Percentiles rank a stretch among this genome's conserved stretches.
These are phyloP conservation scores for Monosporascus sp. DNA, from an alignment of 2,329 filamentous ascomycete genomes.

Conservation along the genomic window DNA sequence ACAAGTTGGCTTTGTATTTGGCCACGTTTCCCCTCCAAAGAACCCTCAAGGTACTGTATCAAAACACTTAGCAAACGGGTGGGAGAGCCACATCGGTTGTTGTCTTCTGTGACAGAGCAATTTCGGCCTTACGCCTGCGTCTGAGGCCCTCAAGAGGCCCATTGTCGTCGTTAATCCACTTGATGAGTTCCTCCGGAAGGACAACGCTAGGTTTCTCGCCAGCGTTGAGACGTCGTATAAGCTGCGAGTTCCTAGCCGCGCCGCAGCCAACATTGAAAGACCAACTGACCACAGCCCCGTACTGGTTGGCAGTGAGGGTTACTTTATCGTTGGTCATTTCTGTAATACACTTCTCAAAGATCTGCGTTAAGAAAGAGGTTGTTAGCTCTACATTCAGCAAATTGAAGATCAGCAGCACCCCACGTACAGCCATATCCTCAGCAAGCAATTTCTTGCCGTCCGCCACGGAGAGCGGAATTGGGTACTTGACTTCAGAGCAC, in stretches of 20 bases:
- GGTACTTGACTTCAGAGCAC: conserved; percentile 40
- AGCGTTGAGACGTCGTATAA: conserved; percentile 37
- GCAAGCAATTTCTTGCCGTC: conserved; percentile 35
- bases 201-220: conserved; percentile 37
- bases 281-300: conserved; percentile 46
- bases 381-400: conserved; percentile 17
- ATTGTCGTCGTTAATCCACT: conserved; percentile 37
- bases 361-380: no score
- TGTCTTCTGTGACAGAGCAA: no score
- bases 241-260: conserved; percentile 31
- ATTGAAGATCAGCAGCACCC: no score
- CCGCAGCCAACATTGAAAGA: conserved; percentile 45
- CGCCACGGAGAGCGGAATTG: conserved; percentile 36
- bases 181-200: conserved; percentile 38
- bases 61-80: no score
- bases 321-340: conserved; percentile 27
- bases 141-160: no score
- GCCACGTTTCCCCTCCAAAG: no score
- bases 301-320: conserved; percentile 44
- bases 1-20: no score
- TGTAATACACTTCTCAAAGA: background rate
- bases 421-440: conserved; percentile 19
- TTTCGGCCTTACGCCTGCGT: no score
- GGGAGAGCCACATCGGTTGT: no score
- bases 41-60: no score